These are phyloP conservation scores for Candida sojae DNA, from an alignment of 1,139 yeast species.

Conservation along the genomic window DNA sequence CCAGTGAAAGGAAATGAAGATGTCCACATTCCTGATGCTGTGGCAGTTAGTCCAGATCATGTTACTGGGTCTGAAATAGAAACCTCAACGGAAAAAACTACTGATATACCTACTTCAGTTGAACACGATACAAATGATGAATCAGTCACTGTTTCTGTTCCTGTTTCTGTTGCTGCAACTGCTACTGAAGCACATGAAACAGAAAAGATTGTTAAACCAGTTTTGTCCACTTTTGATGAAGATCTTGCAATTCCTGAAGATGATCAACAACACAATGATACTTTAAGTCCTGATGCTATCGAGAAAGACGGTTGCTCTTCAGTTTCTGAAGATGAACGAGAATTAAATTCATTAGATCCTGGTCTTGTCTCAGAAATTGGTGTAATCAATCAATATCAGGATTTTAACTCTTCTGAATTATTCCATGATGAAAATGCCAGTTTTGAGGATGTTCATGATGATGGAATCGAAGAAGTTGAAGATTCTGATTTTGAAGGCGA, in stretches of 20 bases:
- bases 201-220: constrained; percentile 7
- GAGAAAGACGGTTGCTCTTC: constrained; percentile 1
- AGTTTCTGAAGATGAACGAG: constrained; percentile 8
- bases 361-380: constrained; percentile 20
- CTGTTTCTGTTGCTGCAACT: constrained; percentile 4
- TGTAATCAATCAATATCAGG: constrained; percentile 23
- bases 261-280: not conserved
- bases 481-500: not conserved
- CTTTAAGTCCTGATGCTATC: not conserved
- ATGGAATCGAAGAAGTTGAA: constrained; percentile 11
- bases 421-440: constrained; percentile 12
- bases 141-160: constrained; percentile 4
- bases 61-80: not conserved
- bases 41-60: not conserved
- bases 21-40: not conserved
- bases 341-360: constrained; percentile 12
- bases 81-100: too few species aligned
- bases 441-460: constrained; percentile 1
- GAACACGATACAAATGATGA: not conserved
- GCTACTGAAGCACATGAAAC: too few species aligned
- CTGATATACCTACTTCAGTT: not conserved
- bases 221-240: constrained; percentile 6
- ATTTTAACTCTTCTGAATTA: constrained; percentile 15
- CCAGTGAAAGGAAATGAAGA: constrained; percentile 16
- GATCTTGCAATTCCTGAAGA: constrained; percentile 3